Base-by-base conservation (phyloP, 2,329 filamentous ascomycete genomes). In the Fusarium sp. region DNA sequence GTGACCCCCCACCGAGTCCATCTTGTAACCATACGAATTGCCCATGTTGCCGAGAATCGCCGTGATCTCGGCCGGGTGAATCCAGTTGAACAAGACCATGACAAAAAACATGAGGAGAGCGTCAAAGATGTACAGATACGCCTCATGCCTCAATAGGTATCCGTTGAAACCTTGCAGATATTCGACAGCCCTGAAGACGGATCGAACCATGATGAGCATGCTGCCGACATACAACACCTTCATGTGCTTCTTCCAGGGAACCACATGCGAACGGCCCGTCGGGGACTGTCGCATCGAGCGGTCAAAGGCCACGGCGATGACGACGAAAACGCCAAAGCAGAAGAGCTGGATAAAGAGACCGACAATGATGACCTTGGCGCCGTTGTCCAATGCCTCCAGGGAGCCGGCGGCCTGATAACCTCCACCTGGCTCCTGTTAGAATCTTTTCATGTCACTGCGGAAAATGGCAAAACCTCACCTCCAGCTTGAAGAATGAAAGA, bases 301-400 rank as follows among this genome's bases (percentile, higher is more conserved):
- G 64, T 90, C 84, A 72, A 89, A 89, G 0, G 85, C 69, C 0
- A 83, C 68, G 0, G 86, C 83, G 0, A 85, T 81, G 0, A 85
- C 16, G 10, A 89, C 79, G 69, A 91, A 91, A 18, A 89, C 79
- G 1, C 83, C 82, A 59, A 91, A 90, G 59, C 87, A 85, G 6
- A 88, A 27, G 6, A 91, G 82, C 68, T 92, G 89, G 2, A 90
- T 77, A 5, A 86, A 80, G 1, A 91, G 80, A 4, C 89, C 89
- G 1, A 69, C 85, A 3, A 91, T 80, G 4, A 90, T 85, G 35
- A 91, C 75, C 2, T 85, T 83, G 0, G 86, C 78, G 20, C 85
- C 86, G 0, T 76, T 73, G 1, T 70, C 20, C 9, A 77, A 20
- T 1, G 72, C 60, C 2, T 69, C 68, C 7, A 85, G 78, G 52